Evolutionary conservation across 2,329 filamentous ascomycete species (phyloP), one percentile per base, ranked within the genome.

Genomic region (Talaromyces verruculosus): DNA sequence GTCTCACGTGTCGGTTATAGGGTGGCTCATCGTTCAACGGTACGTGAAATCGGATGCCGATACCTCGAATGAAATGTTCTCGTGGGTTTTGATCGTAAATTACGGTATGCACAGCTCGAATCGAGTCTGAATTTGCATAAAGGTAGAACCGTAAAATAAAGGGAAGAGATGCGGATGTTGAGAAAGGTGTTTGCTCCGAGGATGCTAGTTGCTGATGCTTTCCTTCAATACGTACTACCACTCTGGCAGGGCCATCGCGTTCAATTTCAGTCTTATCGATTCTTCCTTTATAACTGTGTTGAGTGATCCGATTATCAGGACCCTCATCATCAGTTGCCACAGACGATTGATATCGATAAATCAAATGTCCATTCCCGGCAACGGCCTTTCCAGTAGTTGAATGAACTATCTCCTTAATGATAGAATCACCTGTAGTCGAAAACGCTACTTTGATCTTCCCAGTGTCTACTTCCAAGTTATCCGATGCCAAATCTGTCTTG

Each of bases 111-210:
- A 87, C 76, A 0, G 86, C 75, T 41, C 81, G 80, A 49, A 88
- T 83, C 0, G 84, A 80, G 53, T 85, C 82, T 0, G 86, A 87
- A 67, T 84, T 79, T 35, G 83, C 79, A 69, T 88, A 88, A 0
- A 88, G 74, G 66, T 88, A 88, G 69, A 88, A 87, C 1, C 86
- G 81, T 1, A 87, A 69, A 2, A 79, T 78, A 68, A 85, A 88
- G 0, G 83, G 84, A 1, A 88, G 76, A 84, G 84, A 87, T 17
- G 13, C 43, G 5, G 51, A 41, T 6, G 37, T 17, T 47, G 61
- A 45, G 28, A 33, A 35, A 35, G 28, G 28, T 19, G 51, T 35
- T 19, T 47, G 22, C 13, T 41, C 19, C 10, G 74, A 68, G 8
- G 74, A 72, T 22, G 71, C 67, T 62, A 66, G 69, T 1, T 76